Conservation (phyloP, 2,329 filamentous ascomycete genomes). For the Cadophora sp. region DNA sequence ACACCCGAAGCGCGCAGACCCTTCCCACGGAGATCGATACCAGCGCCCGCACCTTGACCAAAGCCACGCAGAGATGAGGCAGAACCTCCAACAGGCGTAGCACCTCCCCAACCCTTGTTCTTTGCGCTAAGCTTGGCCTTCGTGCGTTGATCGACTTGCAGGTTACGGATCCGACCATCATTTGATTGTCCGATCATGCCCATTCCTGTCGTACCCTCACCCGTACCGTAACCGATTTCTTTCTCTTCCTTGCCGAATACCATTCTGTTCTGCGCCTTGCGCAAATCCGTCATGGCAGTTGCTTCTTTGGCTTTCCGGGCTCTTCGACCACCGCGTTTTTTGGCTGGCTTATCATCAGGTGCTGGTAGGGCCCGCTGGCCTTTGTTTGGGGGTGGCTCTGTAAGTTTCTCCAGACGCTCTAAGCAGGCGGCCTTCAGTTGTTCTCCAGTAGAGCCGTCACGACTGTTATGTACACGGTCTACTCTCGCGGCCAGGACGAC, state of each 20-base stretch:
- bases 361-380: constrained; percentile 85
- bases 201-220: constrained; percentile 84
- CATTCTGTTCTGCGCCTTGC: constrained; percentile 96
- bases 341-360: constrained; percentile 92
- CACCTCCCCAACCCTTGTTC: constrained; percentile 91
- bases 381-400: constrained; percentile 89
- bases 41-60: constrained; percentile 65
- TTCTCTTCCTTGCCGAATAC: constrained; percentile 95
- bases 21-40: constrained; percentile 76
- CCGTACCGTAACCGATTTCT: constrained; percentile 88
- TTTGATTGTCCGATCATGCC: constrained; percentile 94
- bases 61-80: constrained; percentile 86
- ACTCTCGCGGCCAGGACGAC: constrained; percentile 92
- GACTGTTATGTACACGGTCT: constrained; percentile 82
- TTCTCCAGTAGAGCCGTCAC: constrained; percentile 83
- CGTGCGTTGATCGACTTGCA: constrained; percentile 92
- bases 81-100: constrained; percentile 66
- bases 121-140: constrained; percentile 93
- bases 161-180: constrained; percentile 85
- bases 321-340: constrained; percentile 89
- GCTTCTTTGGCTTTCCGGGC: constrained; percentile 96
- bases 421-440: constrained; percentile 83
- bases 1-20: constrained; percentile 81
- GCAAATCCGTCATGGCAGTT: constrained; percentile 93
- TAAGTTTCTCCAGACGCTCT: constrained; percentile 88